These are phyloP conservation scores for Saposhnikovia divaricata DNA, from an alignment of 129 eudicot species.

Conservation along the genomic window DNA sequence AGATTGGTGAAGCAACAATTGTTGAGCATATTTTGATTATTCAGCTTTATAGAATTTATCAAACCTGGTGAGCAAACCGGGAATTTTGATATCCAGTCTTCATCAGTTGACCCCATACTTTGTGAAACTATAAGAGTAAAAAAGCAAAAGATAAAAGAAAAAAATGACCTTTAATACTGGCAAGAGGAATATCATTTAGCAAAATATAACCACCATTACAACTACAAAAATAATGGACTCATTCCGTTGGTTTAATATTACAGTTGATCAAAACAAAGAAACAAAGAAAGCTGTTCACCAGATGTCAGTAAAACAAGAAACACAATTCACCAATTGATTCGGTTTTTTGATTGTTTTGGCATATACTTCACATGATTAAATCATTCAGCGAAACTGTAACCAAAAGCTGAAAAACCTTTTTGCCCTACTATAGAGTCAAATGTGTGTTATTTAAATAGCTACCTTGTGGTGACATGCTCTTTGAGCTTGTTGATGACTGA, in stretches of 20 bases:
- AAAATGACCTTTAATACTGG: neutral
- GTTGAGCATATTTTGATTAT: neutral
- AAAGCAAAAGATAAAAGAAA: neutral
- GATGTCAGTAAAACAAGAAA: neutral
- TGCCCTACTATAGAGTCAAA: neutral
- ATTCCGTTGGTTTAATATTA: neutral
- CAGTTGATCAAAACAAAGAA: neutral
- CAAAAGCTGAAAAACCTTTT: neutral
- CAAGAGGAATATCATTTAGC: neutral
- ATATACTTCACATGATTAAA: neutral
- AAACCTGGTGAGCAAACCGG: slow-evolving; percentile 94
- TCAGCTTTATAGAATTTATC: neutral
- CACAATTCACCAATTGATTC: neutral
- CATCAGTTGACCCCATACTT: slow-evolving; percentile 96
- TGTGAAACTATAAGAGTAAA: slow-evolving; percentile 53
- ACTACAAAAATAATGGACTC: neutral
- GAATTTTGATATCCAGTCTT: slow-evolving; percentile 97
- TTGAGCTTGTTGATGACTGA: slow-evolving; percentile 68
- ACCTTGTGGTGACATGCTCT: slow-evolving; percentile 76
- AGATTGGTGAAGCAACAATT: neutral
- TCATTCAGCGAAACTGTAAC: neutral
- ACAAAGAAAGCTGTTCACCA: neutral
- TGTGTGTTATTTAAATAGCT: neutral
- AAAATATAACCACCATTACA: neutral
- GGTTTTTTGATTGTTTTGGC: neutral